Conservation (phyloP, 1,284 basidiomycete genomes). For the Cryptococcus depauperatus region DNA sequence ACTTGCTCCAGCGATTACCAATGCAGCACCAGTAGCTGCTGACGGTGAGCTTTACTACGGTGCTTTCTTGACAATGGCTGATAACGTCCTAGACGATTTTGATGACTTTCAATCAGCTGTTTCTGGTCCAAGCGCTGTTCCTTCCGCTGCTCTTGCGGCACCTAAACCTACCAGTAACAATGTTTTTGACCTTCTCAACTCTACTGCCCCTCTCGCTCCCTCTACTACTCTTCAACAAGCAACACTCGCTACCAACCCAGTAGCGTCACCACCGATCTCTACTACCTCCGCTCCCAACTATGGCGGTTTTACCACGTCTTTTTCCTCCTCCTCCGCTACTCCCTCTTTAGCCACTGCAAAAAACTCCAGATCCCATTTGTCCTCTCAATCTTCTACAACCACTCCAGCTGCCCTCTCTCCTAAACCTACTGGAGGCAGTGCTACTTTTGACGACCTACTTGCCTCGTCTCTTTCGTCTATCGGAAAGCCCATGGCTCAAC, state of each 20-base stretch:
- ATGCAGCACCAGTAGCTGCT: constrained; percentile 49
- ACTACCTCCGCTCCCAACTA: constrained; percentile 21
- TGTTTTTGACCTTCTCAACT: constrained; percentile 51
- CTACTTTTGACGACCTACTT: constrained; percentile 87
- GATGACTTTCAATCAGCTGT: constrained; percentile 74
- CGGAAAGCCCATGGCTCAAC: constrained; percentile 20
- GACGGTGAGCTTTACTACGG: constrained; percentile 18
- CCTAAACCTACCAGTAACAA: constrained; percentile 34
- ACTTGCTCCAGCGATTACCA: constrained; percentile 42
- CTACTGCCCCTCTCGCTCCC: constrained; percentile 27
- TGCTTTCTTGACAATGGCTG: constrained; percentile 8
- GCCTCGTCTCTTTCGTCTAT: constrained; percentile 62
- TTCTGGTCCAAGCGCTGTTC: too few relatives aligned
- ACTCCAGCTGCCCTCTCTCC: constrained; percentile 29
- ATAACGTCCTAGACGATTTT: constrained; percentile 60
- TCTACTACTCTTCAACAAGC: constrained; percentile 26
- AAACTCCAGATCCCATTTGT: constrained; percentile 10
- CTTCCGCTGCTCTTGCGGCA: constrained; percentile 24
- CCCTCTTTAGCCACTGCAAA: not conserved
- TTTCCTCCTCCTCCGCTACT: constrained; percentile 1
- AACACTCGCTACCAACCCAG: constrained; percentile 7
- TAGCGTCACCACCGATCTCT: constrained; percentile 11
- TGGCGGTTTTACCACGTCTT: too few relatives aligned
- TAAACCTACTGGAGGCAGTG: constrained; percentile 13
- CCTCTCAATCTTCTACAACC: constrained; percentile 8